Conservation (phyloP, 495 filamentous ascomycete species). For the Aspergillus sclerotiicarbonarius region DNA sequence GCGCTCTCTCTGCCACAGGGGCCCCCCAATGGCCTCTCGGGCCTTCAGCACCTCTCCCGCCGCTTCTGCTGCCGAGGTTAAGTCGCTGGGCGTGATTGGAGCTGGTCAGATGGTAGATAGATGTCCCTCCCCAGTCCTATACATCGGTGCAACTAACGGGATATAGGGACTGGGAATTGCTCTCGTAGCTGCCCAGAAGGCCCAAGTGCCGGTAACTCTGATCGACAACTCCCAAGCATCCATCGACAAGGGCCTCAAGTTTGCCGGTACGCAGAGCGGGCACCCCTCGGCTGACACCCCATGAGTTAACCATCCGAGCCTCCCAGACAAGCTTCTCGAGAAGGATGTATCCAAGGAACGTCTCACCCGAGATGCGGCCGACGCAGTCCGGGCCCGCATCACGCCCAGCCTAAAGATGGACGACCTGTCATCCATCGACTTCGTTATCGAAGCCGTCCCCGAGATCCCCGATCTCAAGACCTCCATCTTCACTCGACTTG, state of each 20-base stretch:
- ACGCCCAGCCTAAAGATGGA: slow-evolving; percentile 70
- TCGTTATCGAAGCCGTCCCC: slow-evolving; percentile 96
- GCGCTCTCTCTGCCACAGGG: slow-evolving; percentile 29
- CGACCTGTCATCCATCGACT: slow-evolving; percentile 81
- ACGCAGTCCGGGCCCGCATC: slow-evolving; percentile 65
- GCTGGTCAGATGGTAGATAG: slow-evolving; percentile 86
- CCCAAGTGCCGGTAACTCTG: slow-evolving; percentile 78
- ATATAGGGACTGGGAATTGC: slow-evolving; percentile 90
- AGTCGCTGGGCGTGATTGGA: slow-evolving; percentile 87
- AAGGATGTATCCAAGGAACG: slow-evolving; percentile 87
- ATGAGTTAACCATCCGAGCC: background rate
- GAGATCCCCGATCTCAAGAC: slow-evolving; percentile 88
- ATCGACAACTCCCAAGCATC: slow-evolving; percentile 82
- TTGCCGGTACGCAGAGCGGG: slow-evolving; percentile 62
- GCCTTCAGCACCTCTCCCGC: slow-evolving; percentile 45
- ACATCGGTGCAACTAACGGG: slow-evolving; percentile 10
- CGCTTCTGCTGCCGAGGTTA: slow-evolving; percentile 68
- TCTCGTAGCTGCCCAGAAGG: slow-evolving; percentile 85
- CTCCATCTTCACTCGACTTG: slow-evolving; percentile 81
- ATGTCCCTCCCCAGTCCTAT: background rate
- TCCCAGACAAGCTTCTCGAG: slow-evolving; percentile 78
- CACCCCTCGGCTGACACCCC: background rate
- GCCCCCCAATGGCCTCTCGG: slow-evolving; percentile 34
- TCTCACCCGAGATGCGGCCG: slow-evolving; percentile 75
- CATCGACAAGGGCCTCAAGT: slow-evolving; percentile 87